A percentile compares a stretch with the other conserved stretches of the same genome.
Conservation (phyloP, 2,329 filamentous ascomycete species). For the Aureobasidium lini region DNA sequence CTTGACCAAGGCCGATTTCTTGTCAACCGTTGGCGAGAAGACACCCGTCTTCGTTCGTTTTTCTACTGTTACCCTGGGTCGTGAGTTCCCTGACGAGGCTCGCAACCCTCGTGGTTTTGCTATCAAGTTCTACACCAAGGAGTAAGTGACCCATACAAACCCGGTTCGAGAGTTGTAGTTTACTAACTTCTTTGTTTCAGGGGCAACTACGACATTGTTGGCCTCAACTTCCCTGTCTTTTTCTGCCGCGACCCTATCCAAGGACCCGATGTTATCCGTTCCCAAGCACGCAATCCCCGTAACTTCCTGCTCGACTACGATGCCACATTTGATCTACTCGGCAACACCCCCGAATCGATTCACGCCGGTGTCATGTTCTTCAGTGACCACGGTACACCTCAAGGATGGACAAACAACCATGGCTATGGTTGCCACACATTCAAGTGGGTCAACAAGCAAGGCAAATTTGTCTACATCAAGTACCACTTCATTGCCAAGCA, state of each 20-base stretch:
- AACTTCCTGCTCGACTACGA: slow-evolving; percentile 46
- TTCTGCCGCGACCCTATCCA: slow-evolving; percentile 44
- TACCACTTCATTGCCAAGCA: slow-evolving; percentile 43
- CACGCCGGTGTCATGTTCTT: slow-evolving; percentile 46
- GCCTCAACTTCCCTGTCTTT: slow-evolving; percentile 43
- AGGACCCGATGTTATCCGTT: slow-evolving; percentile 41
- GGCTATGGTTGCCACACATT: slow-evolving; percentile 43
- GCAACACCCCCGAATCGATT: slow-evolving; percentile 41
- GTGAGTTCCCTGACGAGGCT: slow-evolving; percentile 39
- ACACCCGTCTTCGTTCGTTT: slow-evolving; percentile 39
- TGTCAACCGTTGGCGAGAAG: slow-evolving; percentile 33
- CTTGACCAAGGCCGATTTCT: slow-evolving; percentile 36
- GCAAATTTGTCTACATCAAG: slow-evolving; percentile 46
- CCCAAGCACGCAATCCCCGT: slow-evolving; percentile 39
- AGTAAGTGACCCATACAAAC: slow-evolving; percentile 17
- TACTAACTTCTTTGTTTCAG: too few species aligned
- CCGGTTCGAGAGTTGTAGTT: too few species aligned
- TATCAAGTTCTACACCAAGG: slow-evolving; percentile 43
- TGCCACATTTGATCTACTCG: slow-evolving; percentile 43
- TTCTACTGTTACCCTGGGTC: slow-evolving; percentile 38
- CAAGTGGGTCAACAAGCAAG: slow-evolving; percentile 41
- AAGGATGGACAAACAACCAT: slow-evolving; percentile 37
- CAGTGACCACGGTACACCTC: slow-evolving; percentile 43
- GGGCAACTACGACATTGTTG: slow-evolving; percentile 44
- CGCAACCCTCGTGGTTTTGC: slow-evolving; percentile 43